phyloP scores from a whole-genome alignment of 805 yeast species.

The Ogataea naganishii region DNA sequence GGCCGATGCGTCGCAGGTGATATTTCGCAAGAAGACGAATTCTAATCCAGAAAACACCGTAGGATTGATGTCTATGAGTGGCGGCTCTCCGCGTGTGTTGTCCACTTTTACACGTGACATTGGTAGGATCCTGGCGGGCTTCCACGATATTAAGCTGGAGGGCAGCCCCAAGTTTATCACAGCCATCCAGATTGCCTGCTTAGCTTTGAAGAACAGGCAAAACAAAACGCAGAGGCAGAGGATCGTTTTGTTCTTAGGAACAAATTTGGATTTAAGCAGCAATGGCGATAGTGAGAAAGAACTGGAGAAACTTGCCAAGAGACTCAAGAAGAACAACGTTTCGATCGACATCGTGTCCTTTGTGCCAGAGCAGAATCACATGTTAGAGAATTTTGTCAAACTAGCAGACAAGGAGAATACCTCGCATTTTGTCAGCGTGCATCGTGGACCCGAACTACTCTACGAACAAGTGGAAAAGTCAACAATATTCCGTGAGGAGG shows the following conservation, averaged over 20 bases:
- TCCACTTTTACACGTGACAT: conserved; percentile 82
- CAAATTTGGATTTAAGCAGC: conserved; percentile 70
- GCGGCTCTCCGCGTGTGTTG: conserved; percentile 77
- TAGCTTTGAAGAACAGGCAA: conserved; percentile 93
- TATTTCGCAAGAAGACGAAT: conserved; percentile 79
- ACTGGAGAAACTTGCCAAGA: conserved; percentile 77
- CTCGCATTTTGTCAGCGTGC: conserved; percentile 76
- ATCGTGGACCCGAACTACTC: conserved; percentile 80
- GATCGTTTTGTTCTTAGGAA: conserved; percentile 81
- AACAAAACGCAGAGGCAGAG: conserved; percentile 89
- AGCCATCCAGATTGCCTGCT: conserved; percentile 86
- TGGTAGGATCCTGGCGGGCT: conserved; percentile 77
- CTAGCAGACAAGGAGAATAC: conserved; percentile 66
- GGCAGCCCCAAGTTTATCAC: conserved; percentile 65
- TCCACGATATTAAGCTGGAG: conserved; percentile 66
- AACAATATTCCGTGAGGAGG: conserved; percentile 62
- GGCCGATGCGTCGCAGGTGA: conserved; percentile 76
- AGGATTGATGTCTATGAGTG: conserved; percentile 85
- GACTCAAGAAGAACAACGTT: conserved; percentile 86
- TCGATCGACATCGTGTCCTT: conserved; percentile 86
- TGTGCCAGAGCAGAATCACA: conserved; percentile 78
- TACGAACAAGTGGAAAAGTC: conserved; percentile 77
- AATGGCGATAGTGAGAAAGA: conserved; percentile 65
- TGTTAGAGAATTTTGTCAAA: conserved; percentile 64
- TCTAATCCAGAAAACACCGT: conserved; percentile 92